Conservation (phyloP, 352 stramenopile genomes). For the Globisporangium spinosum region DNA sequence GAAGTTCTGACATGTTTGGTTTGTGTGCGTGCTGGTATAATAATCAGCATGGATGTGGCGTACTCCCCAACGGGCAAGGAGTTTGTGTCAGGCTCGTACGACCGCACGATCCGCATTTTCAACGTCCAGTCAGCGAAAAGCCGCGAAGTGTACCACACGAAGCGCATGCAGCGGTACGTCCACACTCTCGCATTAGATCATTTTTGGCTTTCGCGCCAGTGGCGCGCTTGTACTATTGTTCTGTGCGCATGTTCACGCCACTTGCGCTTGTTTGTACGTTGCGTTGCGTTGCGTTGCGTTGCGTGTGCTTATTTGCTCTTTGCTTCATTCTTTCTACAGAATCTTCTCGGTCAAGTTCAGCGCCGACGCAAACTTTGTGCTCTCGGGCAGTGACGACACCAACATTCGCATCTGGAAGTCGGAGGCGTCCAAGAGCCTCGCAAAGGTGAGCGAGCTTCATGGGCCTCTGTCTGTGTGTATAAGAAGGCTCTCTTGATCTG, state of each 20-base stretch:
- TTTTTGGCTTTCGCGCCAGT: not conserved
- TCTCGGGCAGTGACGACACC: slow-evolving; percentile 98
- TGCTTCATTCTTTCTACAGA: slow-evolving; percentile 16
- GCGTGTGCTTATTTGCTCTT: not conserved
- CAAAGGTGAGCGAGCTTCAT: slow-evolving; percentile 48
- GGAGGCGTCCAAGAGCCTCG: slow-evolving; percentile 91
- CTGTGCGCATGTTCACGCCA: slow-evolving; percentile 1
- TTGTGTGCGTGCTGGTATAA: not conserved
- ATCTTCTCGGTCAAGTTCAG: slow-evolving; percentile 88
- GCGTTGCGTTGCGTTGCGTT: not conserved
- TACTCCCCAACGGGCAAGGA: slow-evolving; percentile 98
- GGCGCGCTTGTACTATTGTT: slow-evolving; percentile 8
- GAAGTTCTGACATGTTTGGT: not conserved
- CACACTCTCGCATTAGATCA: not conserved
- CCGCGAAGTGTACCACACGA: slow-evolving; percentile 96
- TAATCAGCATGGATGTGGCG: slow-evolving; percentile 90
- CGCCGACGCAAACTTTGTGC: slow-evolving; percentile 92
- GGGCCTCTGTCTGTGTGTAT: not conserved
- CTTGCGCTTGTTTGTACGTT: not conserved
- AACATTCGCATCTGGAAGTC: slow-evolving; percentile 99
- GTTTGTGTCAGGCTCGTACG: slow-evolving; percentile 98
- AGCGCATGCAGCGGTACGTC: slow-evolving; percentile 96
- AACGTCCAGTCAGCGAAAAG: slow-evolving; percentile 79
- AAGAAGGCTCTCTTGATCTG: too few species aligned
- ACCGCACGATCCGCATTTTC: slow-evolving; percentile 98